phyloP scores from a whole-genome alignment of 805 yeast species.

The Saccharomycodes ludwigii region DNA sequence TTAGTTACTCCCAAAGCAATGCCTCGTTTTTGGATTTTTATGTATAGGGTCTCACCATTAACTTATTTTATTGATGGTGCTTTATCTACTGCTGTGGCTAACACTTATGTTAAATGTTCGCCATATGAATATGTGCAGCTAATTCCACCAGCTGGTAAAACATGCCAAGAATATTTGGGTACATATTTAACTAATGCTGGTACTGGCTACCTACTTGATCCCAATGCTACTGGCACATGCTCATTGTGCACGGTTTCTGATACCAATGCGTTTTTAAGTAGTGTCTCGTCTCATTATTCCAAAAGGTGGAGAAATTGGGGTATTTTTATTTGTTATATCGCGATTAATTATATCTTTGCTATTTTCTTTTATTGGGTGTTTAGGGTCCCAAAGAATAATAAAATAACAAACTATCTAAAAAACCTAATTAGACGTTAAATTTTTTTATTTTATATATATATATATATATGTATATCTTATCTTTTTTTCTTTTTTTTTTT shows the following conservation, averaged over 20 bases:
- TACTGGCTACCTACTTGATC: constrained; percentile 37
- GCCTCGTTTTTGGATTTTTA: constrained; percentile 73
- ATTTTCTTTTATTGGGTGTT: constrained; percentile 45
- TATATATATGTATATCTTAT: too few relatives aligned
- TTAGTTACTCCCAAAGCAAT: constrained; percentile 41
- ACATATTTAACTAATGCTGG: constrained; percentile 23
- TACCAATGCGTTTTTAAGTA: constrained; percentile 46
- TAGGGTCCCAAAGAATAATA: constrained; percentile 61
- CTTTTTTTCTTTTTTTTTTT: too few relatives aligned
- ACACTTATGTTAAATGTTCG: constrained; percentile 35
- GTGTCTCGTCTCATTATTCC: constrained; percentile 27
- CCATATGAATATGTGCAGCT: constrained; percentile 34
- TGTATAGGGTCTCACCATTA: constrained; percentile 63
- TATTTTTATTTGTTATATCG: constrained; percentile 39
- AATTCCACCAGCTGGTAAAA: constrained; percentile 39
- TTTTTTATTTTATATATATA: too few relatives aligned
- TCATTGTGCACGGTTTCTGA: constrained; percentile 39
- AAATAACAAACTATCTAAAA: too few relatives aligned
- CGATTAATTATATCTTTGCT: constrained; percentile 30
- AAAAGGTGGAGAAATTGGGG: constrained; percentile 52
- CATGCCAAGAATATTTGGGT: constrained; percentile 45
- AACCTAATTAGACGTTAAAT: too few relatives aligned
- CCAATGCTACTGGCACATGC: constrained; percentile 40
- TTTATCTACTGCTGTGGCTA: constrained; percentile 44
- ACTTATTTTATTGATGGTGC: constrained; percentile 51